Percentiles rank a stretch among this genome's conserved stretches.
Conservation (phyloP, 2,329 filamentous ascomycete species). For the Teratosphaeria viscida region DNA sequence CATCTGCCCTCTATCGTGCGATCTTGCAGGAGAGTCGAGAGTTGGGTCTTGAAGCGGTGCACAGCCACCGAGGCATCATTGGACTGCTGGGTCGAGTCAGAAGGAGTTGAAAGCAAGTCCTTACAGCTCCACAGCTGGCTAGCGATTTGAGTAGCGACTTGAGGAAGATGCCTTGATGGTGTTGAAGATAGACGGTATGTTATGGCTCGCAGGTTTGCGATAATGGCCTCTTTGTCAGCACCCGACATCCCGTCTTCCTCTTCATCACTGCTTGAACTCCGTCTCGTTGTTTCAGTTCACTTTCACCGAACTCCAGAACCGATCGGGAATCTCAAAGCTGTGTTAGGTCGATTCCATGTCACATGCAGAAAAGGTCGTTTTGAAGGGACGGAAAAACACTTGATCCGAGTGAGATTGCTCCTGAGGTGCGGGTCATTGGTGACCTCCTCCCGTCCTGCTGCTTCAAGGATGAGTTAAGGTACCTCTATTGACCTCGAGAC, state of each 20-base stretch:
- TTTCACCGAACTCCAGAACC: neutral
- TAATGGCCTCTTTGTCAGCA: neutral
- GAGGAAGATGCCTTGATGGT: conserved; percentile 61
- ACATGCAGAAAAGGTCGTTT: no score
- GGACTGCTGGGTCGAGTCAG: conserved; percentile 46
- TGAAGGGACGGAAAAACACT: no score
- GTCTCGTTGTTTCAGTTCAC: neutral
- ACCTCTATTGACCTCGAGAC: neutral
- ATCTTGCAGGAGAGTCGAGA: conserved; percentile 69
- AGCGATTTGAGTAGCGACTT: conserved; percentile 59
- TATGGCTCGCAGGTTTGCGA: conserved; percentile 48
- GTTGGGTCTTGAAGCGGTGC: conserved; percentile 70
- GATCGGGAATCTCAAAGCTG: no score
- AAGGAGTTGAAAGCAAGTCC: conserved; percentile 52
- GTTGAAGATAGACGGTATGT: conserved; percentile 63
- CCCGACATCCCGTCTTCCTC: neutral
- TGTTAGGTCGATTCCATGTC: no score
- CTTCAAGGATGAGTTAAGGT: neutral
- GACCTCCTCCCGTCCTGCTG: neutral
- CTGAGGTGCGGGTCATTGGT: no score
- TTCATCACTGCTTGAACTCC: neutral
- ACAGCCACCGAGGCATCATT: conserved; percentile 59
- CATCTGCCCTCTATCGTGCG: conserved; percentile 65
- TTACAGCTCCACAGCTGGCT: conserved; percentile 44
- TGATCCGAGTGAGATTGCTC: no score